Evolutionary conservation across 1,284 basidiomycete genomes (phyloP).

Genomic region (Erythrobasidium hasegawianum): DNA sequence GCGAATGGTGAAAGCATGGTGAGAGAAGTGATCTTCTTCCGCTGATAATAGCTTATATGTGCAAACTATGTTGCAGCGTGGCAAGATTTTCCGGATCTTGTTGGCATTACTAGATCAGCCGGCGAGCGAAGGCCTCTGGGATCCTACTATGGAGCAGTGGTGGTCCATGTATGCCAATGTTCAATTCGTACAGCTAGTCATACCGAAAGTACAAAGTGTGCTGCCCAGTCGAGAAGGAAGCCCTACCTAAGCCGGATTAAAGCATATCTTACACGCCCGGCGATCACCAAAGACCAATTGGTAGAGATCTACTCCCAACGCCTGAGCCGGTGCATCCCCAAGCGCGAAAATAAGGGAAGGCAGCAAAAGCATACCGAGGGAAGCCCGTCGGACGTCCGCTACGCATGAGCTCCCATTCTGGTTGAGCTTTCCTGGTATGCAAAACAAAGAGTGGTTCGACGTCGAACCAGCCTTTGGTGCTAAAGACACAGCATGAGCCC

Average conservation of each 20-base stretch:
- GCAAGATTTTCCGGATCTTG: conserved; percentile 28
- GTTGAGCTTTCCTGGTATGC: too few relatives aligned
- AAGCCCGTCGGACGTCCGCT: too few relatives aligned
- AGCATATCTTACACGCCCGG: too few relatives aligned
- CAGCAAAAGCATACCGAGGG: too few relatives aligned
- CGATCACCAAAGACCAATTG: too few relatives aligned
- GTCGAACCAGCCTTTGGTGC: too few relatives aligned
- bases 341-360: too few relatives aligned
- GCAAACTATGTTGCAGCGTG: conserved; percentile 9
- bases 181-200: conserved; percentile 23
- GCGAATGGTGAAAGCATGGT: conserved; percentile 32
- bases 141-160: conserved; percentile 15
- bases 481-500: too few relatives aligned
- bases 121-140: conserved; percentile 21
- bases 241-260: neutral
- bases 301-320: too few relatives aligned
- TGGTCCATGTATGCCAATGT: conserved; percentile 23
- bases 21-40: neutral
- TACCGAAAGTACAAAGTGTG: conserved; percentile 6
- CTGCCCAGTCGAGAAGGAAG: conserved; percentile 17
- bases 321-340: too few relatives aligned
- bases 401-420: too few relatives aligned
- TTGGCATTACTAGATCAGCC: conserved; percentile 16
- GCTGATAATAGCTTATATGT: neutral
- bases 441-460: too few relatives aligned